A percentile compares a stretch with the other conserved stretches of the same genome.
phyloP scores from a whole-genome alignment of 2,329 filamentous ascomycete species.

The Trichoderma harzianum region DNA sequence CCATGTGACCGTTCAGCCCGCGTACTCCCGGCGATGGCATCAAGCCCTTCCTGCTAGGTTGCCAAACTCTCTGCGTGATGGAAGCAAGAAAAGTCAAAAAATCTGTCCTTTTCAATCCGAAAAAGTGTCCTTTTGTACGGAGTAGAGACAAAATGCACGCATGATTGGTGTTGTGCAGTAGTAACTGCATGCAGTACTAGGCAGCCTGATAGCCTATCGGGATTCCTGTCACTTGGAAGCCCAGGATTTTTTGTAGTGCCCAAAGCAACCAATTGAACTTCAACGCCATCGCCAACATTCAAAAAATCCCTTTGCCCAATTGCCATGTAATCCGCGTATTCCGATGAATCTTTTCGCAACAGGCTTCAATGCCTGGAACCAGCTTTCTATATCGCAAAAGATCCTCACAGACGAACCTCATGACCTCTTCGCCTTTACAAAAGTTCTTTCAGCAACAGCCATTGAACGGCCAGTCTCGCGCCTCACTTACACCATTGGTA shows the following conservation, averaged over 20 bases:
- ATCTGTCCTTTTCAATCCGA: not conserved
- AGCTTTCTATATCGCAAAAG: constrained; percentile 41
- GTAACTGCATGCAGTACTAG: not conserved
- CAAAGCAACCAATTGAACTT: not conserved
- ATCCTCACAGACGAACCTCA: constrained; percentile 34
- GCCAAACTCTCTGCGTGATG: not conserved
- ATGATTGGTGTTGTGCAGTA: not conserved
- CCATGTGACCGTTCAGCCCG: not conserved
- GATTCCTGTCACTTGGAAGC: not conserved
- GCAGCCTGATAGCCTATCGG: not conserved
- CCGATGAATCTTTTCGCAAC: constrained; percentile 50
- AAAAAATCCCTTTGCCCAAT: not conserved
- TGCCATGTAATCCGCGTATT: constrained; percentile 9
- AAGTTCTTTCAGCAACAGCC: constrained; percentile 35
- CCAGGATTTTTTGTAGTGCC: not conserved
- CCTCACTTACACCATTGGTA: constrained; percentile 48
- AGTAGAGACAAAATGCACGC: not conserved
- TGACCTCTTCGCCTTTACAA: constrained; percentile 45
- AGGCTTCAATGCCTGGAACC: constrained; percentile 59
- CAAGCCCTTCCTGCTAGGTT: not conserved
- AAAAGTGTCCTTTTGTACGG: not conserved
- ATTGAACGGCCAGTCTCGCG: constrained; percentile 37
- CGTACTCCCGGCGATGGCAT: not conserved
- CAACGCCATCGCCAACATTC: not conserved
- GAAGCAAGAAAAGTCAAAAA: not conserved